Evolutionary conservation across 805 yeast species (phyloP).

Genomic region (Suhomyces sp.): DNA sequence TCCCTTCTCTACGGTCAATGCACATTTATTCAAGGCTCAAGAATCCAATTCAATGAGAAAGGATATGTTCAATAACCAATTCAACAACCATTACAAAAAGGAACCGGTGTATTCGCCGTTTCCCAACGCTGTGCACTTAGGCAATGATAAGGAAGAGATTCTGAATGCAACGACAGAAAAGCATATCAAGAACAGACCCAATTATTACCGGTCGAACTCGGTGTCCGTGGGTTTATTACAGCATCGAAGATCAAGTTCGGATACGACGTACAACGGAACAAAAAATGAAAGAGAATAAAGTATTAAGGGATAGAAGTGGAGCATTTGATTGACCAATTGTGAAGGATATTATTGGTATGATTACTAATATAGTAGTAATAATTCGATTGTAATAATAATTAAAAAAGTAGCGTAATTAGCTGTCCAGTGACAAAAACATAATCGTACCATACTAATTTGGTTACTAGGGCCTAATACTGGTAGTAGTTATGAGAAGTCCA

Average conservation of each 20-base stretch:
- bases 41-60: constrained; percentile 6
- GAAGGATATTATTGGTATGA: not conserved
- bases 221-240: constrained; percentile 41
- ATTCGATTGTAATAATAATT: no score
- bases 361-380: no score
- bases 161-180: constrained; percentile 19
- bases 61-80: constrained; percentile 23
- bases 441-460: no score
- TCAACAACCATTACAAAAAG: constrained; percentile 48
- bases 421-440: no score
- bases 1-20: constrained; percentile 19
- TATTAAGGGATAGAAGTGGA: no score
- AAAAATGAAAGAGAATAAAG: no score
- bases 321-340: no score
- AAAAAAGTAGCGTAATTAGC: no score
- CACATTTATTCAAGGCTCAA: constrained; percentile 19
- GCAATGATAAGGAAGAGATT: constrained; percentile 30
- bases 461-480: no score
- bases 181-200: constrained; percentile 24
- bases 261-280: not conserved
- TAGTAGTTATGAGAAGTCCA: no score
- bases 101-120: constrained; percentile 44
- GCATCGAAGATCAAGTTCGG: constrained; percentile 12
- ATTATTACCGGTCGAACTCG: constrained; percentile 37
- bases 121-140: constrained; percentile 40